phyloP scores from a whole-genome alignment of 257 asterid species.

The Solanum neorickii region DNA sequence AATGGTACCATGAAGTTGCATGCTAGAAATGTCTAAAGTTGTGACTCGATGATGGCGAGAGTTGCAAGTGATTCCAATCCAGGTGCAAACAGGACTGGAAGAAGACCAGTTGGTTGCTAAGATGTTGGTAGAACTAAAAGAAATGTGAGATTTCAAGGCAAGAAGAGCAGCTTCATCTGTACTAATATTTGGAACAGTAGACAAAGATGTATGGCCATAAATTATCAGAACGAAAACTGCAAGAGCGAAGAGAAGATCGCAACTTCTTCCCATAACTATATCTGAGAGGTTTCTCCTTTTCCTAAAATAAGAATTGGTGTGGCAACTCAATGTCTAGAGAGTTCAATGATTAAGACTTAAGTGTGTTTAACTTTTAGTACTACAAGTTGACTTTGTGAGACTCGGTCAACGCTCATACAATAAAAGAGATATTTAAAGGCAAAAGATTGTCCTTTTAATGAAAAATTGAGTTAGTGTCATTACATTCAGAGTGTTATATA shows the following conservation, averaged over 20 bases:
- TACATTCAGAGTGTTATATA: too few species aligned
- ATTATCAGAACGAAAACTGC: background rate
- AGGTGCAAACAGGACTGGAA: background rate
- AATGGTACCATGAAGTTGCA: background rate
- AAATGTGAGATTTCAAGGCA: background rate
- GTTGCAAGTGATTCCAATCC: background rate
- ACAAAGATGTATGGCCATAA: background rate
- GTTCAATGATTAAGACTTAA: too few species aligned
- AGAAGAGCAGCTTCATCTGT: background rate
- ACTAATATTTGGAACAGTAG: background rate
- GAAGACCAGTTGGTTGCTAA: background rate
- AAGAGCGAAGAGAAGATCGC: background rate
- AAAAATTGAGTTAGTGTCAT: too few species aligned
- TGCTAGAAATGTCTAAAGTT: background rate
- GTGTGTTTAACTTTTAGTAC: too few species aligned
- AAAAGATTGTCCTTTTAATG: too few species aligned
- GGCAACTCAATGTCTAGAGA: too few species aligned
- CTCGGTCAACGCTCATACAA: too few species aligned
- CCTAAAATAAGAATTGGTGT: too few species aligned
- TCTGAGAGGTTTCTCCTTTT: too few species aligned
- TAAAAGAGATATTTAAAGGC: too few species aligned
- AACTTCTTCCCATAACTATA: background rate
- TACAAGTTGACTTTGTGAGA: too few species aligned
- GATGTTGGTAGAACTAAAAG: background rate
- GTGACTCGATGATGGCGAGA: background rate